Evolutionary conservation across 1,284 basidiomycete species (phyloP).

Genomic region (Phlebopus sp.): DNA sequence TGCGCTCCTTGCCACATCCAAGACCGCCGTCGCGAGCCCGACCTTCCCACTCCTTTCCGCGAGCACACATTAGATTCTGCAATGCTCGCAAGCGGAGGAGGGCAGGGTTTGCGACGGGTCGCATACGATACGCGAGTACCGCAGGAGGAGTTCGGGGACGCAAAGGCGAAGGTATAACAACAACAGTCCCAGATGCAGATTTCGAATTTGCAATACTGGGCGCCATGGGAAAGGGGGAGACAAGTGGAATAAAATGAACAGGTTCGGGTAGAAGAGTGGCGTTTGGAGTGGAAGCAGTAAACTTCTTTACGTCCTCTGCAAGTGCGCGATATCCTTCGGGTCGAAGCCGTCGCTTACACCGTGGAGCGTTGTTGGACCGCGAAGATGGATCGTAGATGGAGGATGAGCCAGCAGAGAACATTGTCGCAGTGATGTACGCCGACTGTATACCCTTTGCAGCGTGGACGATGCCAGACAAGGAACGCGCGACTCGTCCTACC

Average conservation of each 20-base stretch:
- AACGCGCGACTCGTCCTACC: slow-evolving; percentile 38
- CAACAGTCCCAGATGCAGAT: slow-evolving; percentile 10
- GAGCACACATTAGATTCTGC: slow-evolving; percentile 46
- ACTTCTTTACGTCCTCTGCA: slow-evolving; percentile 35
- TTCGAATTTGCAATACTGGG: slow-evolving; percentile 6
- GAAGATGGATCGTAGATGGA: slow-evolving; percentile 2
- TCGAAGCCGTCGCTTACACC: slow-evolving; percentile 24
- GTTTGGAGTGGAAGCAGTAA: slow-evolving; percentile 21
- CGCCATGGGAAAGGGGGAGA: slow-evolving; percentile 20
- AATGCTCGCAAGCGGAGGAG: slow-evolving; percentile 54
- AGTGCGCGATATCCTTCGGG: slow-evolving; percentile 47
- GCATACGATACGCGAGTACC: slow-evolving; percentile 36
- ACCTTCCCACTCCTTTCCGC: slow-evolving; percentile 45
- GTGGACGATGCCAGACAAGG: slow-evolving; percentile 47
- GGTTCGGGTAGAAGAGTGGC: slow-evolving; percentile 19
- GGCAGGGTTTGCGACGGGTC: slow-evolving; percentile 59
- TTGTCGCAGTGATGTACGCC: slow-evolving; percentile 51
- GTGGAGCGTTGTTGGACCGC: slow-evolving; percentile 11
- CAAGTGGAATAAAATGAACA: slow-evolving; percentile 33
- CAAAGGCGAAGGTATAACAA: slow-evolving; percentile 35
- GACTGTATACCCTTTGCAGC: slow-evolving; percentile 55
- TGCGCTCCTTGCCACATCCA: slow-evolving; percentile 53
- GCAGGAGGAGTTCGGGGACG: slow-evolving; percentile 30
- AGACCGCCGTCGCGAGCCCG: slow-evolving; percentile 43
- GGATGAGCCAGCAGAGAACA: slow-evolving; percentile 40